Percentiles rank a stretch among this genome's conserved stretches.
phyloP scores from a whole-genome alignment of 768 basidiomycete genomes.

The Dentipellis fragilis region DNA sequence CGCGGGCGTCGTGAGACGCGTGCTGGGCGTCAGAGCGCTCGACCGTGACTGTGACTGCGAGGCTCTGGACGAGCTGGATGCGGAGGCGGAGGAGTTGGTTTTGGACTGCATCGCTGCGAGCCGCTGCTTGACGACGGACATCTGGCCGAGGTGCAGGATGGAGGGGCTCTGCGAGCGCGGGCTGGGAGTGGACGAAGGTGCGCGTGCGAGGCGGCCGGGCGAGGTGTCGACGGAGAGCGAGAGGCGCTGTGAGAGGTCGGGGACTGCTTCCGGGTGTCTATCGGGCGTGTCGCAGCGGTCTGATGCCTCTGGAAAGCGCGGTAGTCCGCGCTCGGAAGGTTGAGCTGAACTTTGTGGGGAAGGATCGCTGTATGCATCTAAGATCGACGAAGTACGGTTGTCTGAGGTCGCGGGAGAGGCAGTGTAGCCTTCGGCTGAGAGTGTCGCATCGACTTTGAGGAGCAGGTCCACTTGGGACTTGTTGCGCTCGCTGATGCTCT shows the following conservation, averaged over 20 bases:
- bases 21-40: not conserved
- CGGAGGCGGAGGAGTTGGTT: not conserved
- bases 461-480: not conserved
- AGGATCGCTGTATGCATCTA: not conserved
- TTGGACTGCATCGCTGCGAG: conserved; percentile 45
- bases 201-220: conserved; percentile 3
- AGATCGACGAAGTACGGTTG: not conserved
- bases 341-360: not conserved
- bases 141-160: conserved; percentile 46
- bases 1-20: not conserved
- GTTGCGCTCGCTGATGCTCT: conserved; percentile 10
- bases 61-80: not conserved
- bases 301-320: not conserved
- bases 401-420: not conserved
- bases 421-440: not conserved
- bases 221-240: conserved; percentile 13
- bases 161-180: conserved; percentile 42
- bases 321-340: not conserved
- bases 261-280: not conserved
- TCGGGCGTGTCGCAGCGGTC: not conserved
- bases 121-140: conserved; percentile 59
- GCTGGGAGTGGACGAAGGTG: conserved; percentile 17
- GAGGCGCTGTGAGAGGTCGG: not conserved
- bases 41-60: not conserved
- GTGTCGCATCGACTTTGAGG: not conserved